These are phyloP conservation scores for Ustilago esculenta DNA, from an alignment of 1,284 basidiomycete species.

Conservation along the genomic window DNA sequence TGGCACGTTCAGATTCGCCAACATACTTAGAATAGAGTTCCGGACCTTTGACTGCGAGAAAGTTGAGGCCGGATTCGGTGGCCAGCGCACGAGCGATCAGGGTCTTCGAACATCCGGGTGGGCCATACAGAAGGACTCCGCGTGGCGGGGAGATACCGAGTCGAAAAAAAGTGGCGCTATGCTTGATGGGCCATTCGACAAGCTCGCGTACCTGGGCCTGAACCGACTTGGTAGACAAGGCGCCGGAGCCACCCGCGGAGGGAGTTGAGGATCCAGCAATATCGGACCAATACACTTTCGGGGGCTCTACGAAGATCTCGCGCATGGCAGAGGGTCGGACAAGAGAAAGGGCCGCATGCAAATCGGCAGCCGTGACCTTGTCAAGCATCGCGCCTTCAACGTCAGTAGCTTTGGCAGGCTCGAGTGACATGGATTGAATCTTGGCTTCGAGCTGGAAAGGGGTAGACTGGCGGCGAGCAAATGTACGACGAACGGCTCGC, in stretches of 20 bases:
- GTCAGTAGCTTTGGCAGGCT: not conserved
- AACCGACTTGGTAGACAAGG: conserved; percentile 46
- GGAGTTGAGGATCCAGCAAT: conserved; percentile 70
- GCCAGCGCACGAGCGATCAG: conserved; percentile 92
- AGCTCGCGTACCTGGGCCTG: conserved; percentile 58
- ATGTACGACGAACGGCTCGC: conserved; percentile 79
- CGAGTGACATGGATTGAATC: conserved; percentile 39
- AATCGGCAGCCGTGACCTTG: conserved; percentile 71
- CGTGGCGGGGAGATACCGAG: conserved; percentile 88
- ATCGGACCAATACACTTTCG: conserved; percentile 83
- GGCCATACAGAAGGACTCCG: conserved; percentile 92
- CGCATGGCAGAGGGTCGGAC: conserved; percentile 94
- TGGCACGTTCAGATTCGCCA: conserved; percentile 93
- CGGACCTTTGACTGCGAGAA: conserved; percentile 96
- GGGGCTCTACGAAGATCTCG: conserved; percentile 87
- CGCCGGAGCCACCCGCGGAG: conserved; percentile 23
- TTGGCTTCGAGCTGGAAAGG: conserved; percentile 19
- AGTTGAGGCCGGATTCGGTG: conserved; percentile 93
- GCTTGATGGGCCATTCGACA: conserved; percentile 87
- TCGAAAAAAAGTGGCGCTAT: conserved; percentile 83
- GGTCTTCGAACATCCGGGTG: conserved; percentile 97
- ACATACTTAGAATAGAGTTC: conserved; percentile 98
- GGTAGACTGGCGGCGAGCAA: conserved; percentile 21
- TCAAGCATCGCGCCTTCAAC: conserved; percentile 9
- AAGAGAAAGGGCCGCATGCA: conserved; percentile 77